Evolutionary conservation across 2,329 filamentous ascomycete genomes (phyloP).

Genomic region (Phoma sp.): DNA sequence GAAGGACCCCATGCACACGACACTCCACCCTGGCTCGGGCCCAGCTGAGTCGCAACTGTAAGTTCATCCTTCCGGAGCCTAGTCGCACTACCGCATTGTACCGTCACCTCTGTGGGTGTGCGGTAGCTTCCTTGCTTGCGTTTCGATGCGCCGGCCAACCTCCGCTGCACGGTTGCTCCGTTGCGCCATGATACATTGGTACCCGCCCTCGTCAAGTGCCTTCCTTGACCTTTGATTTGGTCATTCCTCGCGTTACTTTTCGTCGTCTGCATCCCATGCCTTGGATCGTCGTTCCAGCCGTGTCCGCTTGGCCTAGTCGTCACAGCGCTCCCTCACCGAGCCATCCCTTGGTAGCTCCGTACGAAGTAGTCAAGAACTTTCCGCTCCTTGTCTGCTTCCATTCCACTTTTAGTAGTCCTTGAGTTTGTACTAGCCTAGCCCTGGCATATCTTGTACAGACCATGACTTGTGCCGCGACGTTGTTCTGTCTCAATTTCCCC

Average conservation of each 20-base stretch:
- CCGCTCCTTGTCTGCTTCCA: conserved; percentile 45
- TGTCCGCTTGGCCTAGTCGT: conserved; percentile 47
- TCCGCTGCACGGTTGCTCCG: conserved; percentile 49
- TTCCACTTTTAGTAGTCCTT: conserved; percentile 40
- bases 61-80: conserved; percentile 32
- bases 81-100: conserved; percentile 41
- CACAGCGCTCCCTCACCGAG: conserved; percentile 46
- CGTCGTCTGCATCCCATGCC: conserved; percentile 43
- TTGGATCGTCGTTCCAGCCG: conserved; percentile 49
- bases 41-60: conserved; percentile 46
- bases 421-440: conserved; percentile 42
- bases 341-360: conserved; percentile 45
- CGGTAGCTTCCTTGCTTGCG: conserved; percentile 33
- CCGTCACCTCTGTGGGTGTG: conserved; percentile 36
- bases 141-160: conserved; percentile 37
- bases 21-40: conserved; percentile 33
- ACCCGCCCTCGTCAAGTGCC: conserved; percentile 42
- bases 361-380: conserved; percentile 36
- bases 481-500: conserved; percentile 38
- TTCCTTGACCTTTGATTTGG: conserved; percentile 44
- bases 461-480: conserved; percentile 45
- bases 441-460: conserved; percentile 33
- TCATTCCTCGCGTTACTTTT: conserved; percentile 45
- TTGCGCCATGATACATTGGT: conserved; percentile 52
- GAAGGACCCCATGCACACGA: conserved; percentile 42